Evolutionary conservation across 1,284 basidiomycete genomes (phyloP).

Genomic region (Volvariella surrecta): DNA sequence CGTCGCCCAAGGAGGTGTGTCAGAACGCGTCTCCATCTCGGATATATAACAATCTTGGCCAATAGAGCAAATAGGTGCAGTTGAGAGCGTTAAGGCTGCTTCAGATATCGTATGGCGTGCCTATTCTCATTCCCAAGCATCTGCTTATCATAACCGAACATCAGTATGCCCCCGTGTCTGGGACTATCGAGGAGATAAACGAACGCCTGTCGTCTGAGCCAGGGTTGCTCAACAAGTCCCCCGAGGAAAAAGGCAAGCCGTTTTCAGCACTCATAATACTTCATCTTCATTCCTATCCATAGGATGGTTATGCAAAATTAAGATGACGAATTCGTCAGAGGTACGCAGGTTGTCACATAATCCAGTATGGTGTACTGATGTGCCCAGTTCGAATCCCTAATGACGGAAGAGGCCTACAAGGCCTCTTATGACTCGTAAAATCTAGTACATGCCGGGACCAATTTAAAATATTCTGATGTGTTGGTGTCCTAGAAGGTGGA

Average conservation of each 20-base stretch:
- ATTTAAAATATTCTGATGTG: slow-evolving; percentile 1
- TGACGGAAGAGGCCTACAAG: slow-evolving; percentile 78
- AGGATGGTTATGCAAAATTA: slow-evolving; percentile 98
- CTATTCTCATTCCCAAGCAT: not conserved
- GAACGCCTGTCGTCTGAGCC: slow-evolving; percentile 63
- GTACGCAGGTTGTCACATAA: slow-evolving; percentile 26
- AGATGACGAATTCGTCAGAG: slow-evolving; percentile 71
- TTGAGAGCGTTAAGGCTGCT: slow-evolving; percentile 97
- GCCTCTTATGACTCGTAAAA: slow-evolving; percentile 49
- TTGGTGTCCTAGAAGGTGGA: not conserved
- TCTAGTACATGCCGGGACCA: slow-evolving; percentile 10
- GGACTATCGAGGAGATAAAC: slow-evolving; percentile 79
- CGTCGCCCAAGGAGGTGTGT: slow-evolving; percentile 70
- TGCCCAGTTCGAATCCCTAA: slow-evolving; percentile 60
- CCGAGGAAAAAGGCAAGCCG: slow-evolving; percentile 72
- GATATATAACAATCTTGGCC: slow-evolving; percentile 3
- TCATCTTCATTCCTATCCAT: slow-evolving; percentile 2
- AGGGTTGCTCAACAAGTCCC: slow-evolving; percentile 83
- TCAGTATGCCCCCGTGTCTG: slow-evolving; percentile 90
- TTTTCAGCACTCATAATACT: not conserved
- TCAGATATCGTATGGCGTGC: slow-evolving; percentile 71
- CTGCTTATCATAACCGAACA: not conserved
- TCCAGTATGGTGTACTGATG: not conserved
- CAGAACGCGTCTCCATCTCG: not conserved
- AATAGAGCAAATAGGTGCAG: slow-evolving; percentile 86